Percentiles rank a stretch among this genome's conserved stretches.
These are phyloP conservation scores for Panaeolus papilionaceus DNA, from an alignment of 768 basidiomycete genomes.

Conservation along the genomic window DNA sequence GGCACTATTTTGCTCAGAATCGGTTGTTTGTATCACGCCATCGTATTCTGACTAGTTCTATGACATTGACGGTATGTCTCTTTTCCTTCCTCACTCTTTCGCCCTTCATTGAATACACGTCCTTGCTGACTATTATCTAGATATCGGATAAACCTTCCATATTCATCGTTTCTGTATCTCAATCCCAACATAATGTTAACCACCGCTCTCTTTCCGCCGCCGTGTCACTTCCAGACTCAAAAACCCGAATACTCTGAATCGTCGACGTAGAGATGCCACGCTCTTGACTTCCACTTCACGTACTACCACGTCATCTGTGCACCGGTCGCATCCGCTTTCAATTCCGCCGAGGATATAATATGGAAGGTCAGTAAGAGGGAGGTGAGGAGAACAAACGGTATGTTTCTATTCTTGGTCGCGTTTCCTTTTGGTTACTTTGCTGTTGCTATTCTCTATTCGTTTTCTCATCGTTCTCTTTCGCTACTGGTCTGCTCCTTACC, in stretches of 20 bases:
- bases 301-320: not conserved
- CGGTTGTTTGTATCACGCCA: not conserved
- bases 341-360: slow-evolving; percentile 27
- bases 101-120: too few relatives aligned
- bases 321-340: slow-evolving; percentile 32
- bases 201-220: not conserved
- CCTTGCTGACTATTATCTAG: not conserved
- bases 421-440: slow-evolving; percentile 15
- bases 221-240: not conserved
- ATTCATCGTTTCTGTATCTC: too few relatives aligned
- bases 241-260: slow-evolving; percentile 8
- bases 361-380: not conserved
- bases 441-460: slow-evolving; percentile 3
- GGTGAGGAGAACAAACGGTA: slow-evolving; percentile 25
- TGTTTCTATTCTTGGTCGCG: slow-evolving; percentile 21
- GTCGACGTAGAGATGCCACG: slow-evolving; percentile 15
- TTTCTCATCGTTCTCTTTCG: slow-evolving; percentile 16
- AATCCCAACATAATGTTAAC: too few relatives aligned
- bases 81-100: not conserved
- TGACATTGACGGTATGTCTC: not conserved
- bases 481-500: not conserved
- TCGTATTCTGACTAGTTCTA: not conserved
- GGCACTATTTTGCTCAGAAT: not conserved
- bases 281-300: not conserved
- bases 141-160: not conserved